These are phyloP conservation scores for Phytopythium kandeliae DNA, from an alignment of 352 stramenopile genomes.

Conservation along the genomic window DNA sequence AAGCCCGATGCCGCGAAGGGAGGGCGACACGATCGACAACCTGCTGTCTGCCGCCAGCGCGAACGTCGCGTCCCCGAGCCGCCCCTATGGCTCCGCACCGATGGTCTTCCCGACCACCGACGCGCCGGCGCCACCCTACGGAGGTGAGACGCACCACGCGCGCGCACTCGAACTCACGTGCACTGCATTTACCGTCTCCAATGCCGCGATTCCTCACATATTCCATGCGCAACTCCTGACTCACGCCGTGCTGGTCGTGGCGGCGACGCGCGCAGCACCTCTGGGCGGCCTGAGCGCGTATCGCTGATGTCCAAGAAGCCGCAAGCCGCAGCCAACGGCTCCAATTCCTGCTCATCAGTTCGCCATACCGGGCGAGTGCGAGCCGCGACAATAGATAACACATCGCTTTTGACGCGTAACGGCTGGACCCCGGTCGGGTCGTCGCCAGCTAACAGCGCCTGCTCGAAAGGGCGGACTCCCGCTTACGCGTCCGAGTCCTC, in stretches of 20 bases:
- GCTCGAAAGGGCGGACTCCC: too few relatives aligned
- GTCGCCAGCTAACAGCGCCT: too few relatives aligned
- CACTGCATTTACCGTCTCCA: not conserved
- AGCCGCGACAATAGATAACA: not conserved
- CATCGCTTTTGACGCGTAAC: too few relatives aligned
- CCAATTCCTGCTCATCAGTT: not conserved
- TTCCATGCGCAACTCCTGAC: not conserved
- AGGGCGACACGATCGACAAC: constrained; percentile 45
- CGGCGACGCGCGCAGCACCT: not conserved
- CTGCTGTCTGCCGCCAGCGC: constrained; percentile 17
- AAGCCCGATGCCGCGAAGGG: constrained; percentile 7
- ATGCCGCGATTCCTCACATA: not conserved
- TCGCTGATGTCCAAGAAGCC: not conserved
- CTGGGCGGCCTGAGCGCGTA: not conserved
- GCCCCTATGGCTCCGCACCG: constrained; percentile 4
- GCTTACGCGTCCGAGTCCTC: constrained; percentile 21
- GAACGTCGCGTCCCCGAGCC: not conserved
- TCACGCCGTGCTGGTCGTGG: not conserved
- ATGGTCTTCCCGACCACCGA: not conserved
- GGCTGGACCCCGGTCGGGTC: too few relatives aligned
- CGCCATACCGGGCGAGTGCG: not conserved
- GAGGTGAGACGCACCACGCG: not conserved
- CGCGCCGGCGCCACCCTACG: not conserved
- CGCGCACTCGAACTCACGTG: not conserved
- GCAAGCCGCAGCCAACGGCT: not conserved